Percentiles rank a stretch among this genome's conserved stretches.
Evolutionary conservation across 306 rosid genomes (phyloP).

Genomic region (Trichosanthes cucumerina): DNA sequence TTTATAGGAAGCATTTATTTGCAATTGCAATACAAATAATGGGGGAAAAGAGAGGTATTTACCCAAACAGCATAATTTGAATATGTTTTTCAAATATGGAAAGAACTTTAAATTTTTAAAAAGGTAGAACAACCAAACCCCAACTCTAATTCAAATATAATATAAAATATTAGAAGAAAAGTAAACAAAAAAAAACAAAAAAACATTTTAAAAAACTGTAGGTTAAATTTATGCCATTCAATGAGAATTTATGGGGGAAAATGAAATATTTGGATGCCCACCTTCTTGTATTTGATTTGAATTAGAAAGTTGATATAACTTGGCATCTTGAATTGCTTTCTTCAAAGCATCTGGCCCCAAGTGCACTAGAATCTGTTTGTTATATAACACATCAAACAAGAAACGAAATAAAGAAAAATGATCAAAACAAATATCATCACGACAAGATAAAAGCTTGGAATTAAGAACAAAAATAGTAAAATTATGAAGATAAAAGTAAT

Average conservation of each 20-base stretch:
- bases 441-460: neutral
- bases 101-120: too few relatives aligned
- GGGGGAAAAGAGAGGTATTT: neutral
- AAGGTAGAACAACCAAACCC: neutral
- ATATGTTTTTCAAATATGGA: neutral
- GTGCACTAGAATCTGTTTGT: conserved; percentile 16
- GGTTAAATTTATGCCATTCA: neutral
- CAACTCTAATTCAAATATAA: neutral
- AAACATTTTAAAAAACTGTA: neutral
- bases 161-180: too few relatives aligned
- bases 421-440: neutral
- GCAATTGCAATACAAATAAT: neutral
- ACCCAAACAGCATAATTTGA: too few relatives aligned
- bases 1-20: neutral
- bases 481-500: neutral
- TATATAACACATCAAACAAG: neutral
- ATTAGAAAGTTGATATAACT: neutral
- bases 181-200: too few relatives aligned
- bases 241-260: neutral
- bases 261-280: neutral
- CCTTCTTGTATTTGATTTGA: neutral
- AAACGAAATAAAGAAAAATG: neutral
- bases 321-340: conserved; percentile 21
- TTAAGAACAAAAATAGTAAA: neutral
- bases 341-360: conserved; percentile 31